phyloP scores from a whole-genome alignment of 2,329 filamentous ascomycete species.

The Claviceps humidiphila region DNA sequence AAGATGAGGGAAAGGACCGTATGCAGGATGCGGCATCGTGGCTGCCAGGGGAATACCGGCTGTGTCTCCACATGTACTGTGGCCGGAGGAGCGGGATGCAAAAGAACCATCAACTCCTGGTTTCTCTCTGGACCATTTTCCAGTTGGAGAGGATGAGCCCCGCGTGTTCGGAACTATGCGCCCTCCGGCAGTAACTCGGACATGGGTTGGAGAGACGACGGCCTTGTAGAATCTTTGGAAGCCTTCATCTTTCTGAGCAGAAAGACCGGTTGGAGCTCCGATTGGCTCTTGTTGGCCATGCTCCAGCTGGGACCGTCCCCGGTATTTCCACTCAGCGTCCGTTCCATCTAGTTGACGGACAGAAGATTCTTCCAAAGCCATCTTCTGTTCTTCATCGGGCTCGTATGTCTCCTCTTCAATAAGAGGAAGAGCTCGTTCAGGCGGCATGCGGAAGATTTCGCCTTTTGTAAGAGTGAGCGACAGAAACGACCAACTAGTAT shows the following conservation, averaged over 20 bases:
- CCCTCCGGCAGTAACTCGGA: conserved; percentile 54
- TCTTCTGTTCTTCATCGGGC: conserved; percentile 3
- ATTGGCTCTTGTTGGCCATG: conserved; percentile 32
- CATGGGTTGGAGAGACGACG: conserved; percentile 53
- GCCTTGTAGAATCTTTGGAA: conserved; percentile 56
- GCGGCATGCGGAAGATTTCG: conserved; percentile 19
- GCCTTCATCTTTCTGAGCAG: conserved; percentile 47
- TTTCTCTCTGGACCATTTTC: conserved; percentile 35
- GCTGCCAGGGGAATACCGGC: conserved; percentile 5
- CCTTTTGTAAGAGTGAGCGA: conserved; percentile 9
- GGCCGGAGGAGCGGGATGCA: conserved; percentile 10
- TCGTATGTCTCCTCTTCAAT: conserved; percentile 18
- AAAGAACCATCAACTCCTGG: conserved; percentile 10
- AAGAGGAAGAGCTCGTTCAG: conserved; percentile 15
- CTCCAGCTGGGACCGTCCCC: conserved; percentile 31
- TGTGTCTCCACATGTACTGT: conserved; percentile 4
- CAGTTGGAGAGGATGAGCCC: conserved; percentile 36
- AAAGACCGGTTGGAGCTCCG: conserved; percentile 37
- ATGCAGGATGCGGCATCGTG: conserved; percentile 14
- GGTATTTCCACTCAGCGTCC: conserved; percentile 30
- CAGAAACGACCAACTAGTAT: not conserved
- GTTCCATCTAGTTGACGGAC: conserved; percentile 25
- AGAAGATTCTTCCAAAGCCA: conserved; percentile 8
- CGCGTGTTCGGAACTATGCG: conserved; percentile 54
- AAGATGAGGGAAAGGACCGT: conserved; percentile 17